Evolutionary conservation across 2,329 filamentous ascomycete species (phyloP), one percentile per base, ranked within the genome.

Genomic region (Sporothrix humicola): DNA sequence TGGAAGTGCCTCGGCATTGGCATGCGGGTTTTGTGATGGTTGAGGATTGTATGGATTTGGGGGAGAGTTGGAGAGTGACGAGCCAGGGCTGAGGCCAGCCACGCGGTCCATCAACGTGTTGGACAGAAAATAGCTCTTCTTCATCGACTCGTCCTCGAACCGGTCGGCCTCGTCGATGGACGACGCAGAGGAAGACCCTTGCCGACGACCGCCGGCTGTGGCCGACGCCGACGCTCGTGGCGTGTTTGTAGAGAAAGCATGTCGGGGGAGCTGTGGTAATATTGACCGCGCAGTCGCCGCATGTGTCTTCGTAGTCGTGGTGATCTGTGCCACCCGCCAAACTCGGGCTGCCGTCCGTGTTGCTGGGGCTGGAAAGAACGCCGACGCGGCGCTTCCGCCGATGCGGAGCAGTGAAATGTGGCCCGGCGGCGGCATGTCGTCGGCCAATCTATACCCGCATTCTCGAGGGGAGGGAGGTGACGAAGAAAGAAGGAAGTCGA

Each of bases 61-160:
- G 23, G 61, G 61, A 10, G 61, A 66, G 61, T 66, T 48, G n/a
- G 61, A 46, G 12, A 66, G 61, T 7, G 42, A 26, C 5, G 70
- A 69, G 48, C 42, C 63, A 61, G 46, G 66, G 59, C 72, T 69
- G 50, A 74, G 13, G 73, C 73, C 50, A 77, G 76, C 69, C 1
- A 74, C 72, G 23, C 78, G 78, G 59, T 79, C 78, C 59, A 82
- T 78, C 17, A 82, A 72, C 59, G 71, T 74, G 73, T 82, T 82
- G 66, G 81, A 81, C 44, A 81, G 77, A 65, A 82, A 82, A 73
- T 80, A 82, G 75, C 79, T 78, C 66, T 80, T 76, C 52, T 77
- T 79, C 46, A 79, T 76, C 9, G 73, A 75, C 20, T 76, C 78
- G 10, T 76, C 76, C n/a, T 76, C 73, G 10, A 68, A 69, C 7